These are phyloP conservation scores for Ceriops tagal DNA, from an alignment of 345 rosid genomes.

Conservation along the genomic window DNA sequence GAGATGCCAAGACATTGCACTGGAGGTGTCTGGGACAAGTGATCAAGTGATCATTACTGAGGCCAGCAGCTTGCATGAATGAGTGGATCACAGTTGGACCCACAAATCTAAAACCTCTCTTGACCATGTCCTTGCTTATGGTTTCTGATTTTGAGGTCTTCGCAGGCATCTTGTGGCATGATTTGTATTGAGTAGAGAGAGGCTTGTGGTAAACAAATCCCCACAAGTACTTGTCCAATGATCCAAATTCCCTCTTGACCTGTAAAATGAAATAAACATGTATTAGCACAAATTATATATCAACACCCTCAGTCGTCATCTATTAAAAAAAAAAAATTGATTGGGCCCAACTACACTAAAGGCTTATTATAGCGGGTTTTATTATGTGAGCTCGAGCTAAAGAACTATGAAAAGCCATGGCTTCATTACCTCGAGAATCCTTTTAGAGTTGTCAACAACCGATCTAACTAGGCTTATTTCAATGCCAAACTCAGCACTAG, in stretches of 20 bases:
- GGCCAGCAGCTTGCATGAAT: constrained; percentile 69
- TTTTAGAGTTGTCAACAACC: constrained; percentile 46
- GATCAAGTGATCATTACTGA: constrained; percentile 57
- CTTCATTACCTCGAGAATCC: constrained; percentile 46
- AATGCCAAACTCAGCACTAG: constrained; percentile 41
- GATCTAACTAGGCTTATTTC: constrained; percentile 53
- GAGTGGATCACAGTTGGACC: constrained; percentile 64
- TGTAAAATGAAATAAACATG: constrained; percentile 10
- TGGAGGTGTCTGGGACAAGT: constrained; percentile 60
- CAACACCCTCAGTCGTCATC: too few species aligned
- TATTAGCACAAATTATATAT: background rate
- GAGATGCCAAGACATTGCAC: constrained; percentile 30
- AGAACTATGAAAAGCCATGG: too few species aligned
- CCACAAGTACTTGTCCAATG: constrained; percentile 60
- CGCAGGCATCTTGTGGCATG: constrained; percentile 52
- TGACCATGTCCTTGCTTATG: constrained; percentile 69
- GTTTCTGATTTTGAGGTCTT: constrained; percentile 65
- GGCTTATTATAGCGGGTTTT: too few species aligned
- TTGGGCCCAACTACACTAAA: too few species aligned
- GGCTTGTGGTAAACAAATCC: constrained; percentile 49
- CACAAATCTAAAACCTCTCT: constrained; percentile 57
- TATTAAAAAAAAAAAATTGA: too few species aligned
- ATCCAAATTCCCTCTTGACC: constrained; percentile 52
- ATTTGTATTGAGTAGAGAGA: constrained; percentile 40
- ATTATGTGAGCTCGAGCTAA: too few species aligned